Percentiles rank a stretch among this genome's conserved stretches.
phyloP scores from a whole-genome alignment of 2,329 filamentous ascomycete species.

The Xylariomycetidae sp. region DNA sequence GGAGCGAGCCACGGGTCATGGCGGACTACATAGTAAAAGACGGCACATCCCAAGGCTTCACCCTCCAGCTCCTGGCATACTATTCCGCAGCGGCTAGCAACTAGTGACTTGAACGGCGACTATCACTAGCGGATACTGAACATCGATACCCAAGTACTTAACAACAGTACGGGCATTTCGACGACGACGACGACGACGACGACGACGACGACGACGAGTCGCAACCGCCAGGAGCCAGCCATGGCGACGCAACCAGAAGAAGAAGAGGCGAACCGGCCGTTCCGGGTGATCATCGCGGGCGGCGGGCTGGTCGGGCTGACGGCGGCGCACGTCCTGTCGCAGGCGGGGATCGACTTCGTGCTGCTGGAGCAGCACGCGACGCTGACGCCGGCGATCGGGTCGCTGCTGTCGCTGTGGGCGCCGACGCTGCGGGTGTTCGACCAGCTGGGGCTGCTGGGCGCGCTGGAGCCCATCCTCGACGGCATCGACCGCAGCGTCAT shows the following conservation, averaged over 20 bases:
- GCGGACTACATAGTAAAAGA: no score
- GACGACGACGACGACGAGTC: no score
- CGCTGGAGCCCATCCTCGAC: constrained; percentile 6
- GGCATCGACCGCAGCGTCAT: constrained; percentile 3
- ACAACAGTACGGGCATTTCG: no score
- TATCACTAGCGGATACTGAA: no score
- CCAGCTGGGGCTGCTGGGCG: constrained; percentile 18
- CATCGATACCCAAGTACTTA: no score
- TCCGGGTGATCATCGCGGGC: constrained; percentile 22
- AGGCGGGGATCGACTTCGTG: constrained; percentile 24
- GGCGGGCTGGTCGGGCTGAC: constrained; percentile 22
- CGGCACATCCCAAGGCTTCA: no score
- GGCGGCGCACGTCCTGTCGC: constrained; percentile 19
- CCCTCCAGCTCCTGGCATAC: no score
- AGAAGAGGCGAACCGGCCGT: constrained; percentile 12
- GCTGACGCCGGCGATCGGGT: constrained; percentile 15
- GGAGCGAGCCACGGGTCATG: no score
- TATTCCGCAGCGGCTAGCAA: no score
- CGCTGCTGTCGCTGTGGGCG: constrained; percentile 18
- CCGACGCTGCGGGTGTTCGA: constrained; percentile 22
- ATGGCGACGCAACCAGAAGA: not conserved
- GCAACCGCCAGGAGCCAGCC: no score
- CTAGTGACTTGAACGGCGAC: no score
- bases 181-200: no score
- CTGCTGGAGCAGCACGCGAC: constrained; percentile 19